Conservation (phyloP, 1,284 basidiomycete species). For the Leccinum holopus region DNA sequence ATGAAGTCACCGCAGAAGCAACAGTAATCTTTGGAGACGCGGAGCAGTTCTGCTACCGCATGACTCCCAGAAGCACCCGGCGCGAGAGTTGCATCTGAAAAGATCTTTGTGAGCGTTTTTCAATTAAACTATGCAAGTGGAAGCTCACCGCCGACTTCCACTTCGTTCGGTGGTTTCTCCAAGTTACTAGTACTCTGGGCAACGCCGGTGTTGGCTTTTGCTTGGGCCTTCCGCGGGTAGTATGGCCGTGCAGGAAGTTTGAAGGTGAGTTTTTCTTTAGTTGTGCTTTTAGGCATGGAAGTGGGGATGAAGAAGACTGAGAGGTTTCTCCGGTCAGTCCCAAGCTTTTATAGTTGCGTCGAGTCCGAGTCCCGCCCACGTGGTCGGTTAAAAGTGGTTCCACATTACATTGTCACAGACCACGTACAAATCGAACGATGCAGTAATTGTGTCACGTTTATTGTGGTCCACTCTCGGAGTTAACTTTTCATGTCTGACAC, state of each 20-base stretch:
- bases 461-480: neutral
- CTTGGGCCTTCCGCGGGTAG: neutral
- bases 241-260: neutral
- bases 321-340: neutral
- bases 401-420: neutral
- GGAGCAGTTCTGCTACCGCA: neutral
- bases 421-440: neutral
- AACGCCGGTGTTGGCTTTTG: neutral
- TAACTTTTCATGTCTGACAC: neutral
- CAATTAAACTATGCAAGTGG: neutral
- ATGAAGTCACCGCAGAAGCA: neutral
- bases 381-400: neutral
- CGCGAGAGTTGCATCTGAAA: neutral
- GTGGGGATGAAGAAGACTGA: neutral
- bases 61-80: neutral
- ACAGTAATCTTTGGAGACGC: neutral
- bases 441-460: neutral
- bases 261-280: neutral
- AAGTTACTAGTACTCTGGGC: neutral
- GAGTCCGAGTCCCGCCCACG: neutral
- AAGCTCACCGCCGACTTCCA: neutral
- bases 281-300: neutral
- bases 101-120: neutral
- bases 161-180: neutral
- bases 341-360: neutral